Evolutionary conservation across 148 eudicot genomes (phyloP).

Genomic region (Tetragonia tetragonoides): DNA sequence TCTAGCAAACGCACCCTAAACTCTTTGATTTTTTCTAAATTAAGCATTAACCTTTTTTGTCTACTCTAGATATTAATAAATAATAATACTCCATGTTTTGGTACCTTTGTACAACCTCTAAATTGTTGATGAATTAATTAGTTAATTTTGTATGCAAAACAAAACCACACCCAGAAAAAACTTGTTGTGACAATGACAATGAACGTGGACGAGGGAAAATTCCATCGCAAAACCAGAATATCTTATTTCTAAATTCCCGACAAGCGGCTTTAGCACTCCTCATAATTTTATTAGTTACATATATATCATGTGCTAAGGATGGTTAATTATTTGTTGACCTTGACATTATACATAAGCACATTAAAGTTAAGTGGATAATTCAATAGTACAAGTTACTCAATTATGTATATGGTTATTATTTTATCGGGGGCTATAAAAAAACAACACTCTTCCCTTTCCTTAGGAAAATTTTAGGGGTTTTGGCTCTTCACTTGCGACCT

Average conservation of each 20-base stretch:
- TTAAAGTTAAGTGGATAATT: too few species aligned
- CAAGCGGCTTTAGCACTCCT: constrained; percentile 8
- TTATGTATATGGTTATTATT: too few species aligned
- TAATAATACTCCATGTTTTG: neutral
- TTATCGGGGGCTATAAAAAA: too few species aligned
- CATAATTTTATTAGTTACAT: neutral
- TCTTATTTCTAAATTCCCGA: constrained; percentile 22
- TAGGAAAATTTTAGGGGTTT: constrained; percentile 1
- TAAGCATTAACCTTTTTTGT: neutral
- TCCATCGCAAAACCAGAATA: constrained; percentile 17
- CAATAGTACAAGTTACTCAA: too few species aligned
- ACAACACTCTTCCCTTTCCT: neutral
- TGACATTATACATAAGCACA: constrained; percentile 8
- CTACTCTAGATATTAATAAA: too few species aligned
- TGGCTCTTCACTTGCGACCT: neutral
- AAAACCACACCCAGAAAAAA: constrained; percentile 16
- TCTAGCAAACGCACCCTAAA: too few species aligned
- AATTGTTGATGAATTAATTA: neutral
- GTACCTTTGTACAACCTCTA: neutral
- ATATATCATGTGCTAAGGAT: neutral
- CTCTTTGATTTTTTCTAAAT: too few species aligned
- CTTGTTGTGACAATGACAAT: constrained; percentile 23
- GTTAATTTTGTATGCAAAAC: neutral
- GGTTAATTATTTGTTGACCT: neutral
- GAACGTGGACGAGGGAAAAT: constrained; percentile 18